These are phyloP conservation scores for Trichoderma virens DNA, from an alignment of 495 filamentous ascomycete species.

Conservation along the genomic window DNA sequence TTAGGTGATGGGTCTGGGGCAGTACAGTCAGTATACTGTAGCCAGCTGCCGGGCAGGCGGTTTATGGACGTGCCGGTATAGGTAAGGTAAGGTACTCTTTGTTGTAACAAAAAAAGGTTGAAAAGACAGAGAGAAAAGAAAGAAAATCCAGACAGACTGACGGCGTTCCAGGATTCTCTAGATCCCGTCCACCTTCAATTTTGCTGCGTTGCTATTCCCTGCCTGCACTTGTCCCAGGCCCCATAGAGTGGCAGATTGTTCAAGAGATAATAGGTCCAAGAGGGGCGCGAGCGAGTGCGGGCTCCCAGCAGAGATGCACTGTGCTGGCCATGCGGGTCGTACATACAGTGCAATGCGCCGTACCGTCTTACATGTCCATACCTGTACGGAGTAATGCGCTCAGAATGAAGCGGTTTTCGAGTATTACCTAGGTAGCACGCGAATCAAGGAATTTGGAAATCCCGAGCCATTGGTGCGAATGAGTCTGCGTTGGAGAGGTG, in stretches of 20 bases:
- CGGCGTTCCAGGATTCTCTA: not conserved
- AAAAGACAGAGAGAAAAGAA: too few relatives aligned
- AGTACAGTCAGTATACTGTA: too few relatives aligned
- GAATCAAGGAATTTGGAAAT: not conserved
- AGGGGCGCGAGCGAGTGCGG: not conserved
- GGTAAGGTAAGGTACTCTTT: too few relatives aligned
- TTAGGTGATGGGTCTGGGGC: too few relatives aligned
- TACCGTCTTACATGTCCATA: not conserved
- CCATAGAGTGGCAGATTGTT: conserved; percentile 7
- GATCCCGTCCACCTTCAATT: conserved; percentile 5
- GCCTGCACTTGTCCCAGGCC: not conserved
- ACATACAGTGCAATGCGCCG: not conserved
- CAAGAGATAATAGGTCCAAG: not conserved
- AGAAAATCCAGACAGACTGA: not conserved
- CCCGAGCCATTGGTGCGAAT: not conserved
- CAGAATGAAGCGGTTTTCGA: too few relatives aligned
- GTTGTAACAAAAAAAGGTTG: too few relatives aligned
- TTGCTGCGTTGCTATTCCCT: conserved; percentile 2
- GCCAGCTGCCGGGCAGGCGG: too few relatives aligned
- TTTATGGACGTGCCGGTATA: too few relatives aligned
- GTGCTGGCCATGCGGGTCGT: not conserved
- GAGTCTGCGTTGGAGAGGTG: too few relatives aligned
- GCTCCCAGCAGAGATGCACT: not conserved
- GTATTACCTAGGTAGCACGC: not conserved
- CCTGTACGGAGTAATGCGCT: too few relatives aligned